Conservation (phyloP, 139 green algal species). For the Monoraphidium neglectum region DNA sequence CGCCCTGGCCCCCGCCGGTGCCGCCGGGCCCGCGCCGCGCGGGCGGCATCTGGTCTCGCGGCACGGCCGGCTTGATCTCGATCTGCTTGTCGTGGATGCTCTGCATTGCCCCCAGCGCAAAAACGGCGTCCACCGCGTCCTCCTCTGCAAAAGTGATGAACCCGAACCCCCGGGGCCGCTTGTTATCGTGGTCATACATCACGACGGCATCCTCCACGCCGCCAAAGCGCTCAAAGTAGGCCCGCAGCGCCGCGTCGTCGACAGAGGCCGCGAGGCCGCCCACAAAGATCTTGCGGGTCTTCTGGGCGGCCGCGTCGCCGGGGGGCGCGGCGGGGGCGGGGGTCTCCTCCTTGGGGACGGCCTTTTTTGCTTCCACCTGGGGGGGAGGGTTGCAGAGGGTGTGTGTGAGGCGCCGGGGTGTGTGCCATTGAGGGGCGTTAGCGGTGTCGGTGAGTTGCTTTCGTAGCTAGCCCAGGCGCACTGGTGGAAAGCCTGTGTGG, state of each 20-base stretch:
- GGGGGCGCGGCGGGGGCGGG: slow-evolving; percentile 14
- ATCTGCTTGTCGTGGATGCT: slow-evolving; percentile 93
- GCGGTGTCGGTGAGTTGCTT: too few species aligned
- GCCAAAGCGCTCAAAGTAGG: slow-evolving; percentile 84
- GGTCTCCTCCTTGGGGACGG: slow-evolving; percentile 91
- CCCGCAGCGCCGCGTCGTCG: slow-evolving; percentile 78
- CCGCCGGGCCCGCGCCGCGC: background rate
- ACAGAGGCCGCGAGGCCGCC: slow-evolving; percentile 88
- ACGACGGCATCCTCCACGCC: slow-evolving; percentile 89
- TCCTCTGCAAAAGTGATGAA: slow-evolving; percentile 96
- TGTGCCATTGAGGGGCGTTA: too few species aligned
- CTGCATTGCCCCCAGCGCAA: slow-evolving; percentile 85
- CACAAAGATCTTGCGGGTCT: slow-evolving; percentile 95
- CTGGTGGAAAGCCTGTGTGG: too few species aligned
- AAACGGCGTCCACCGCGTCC: slow-evolving; percentile 85
- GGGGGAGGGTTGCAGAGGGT: background rate
- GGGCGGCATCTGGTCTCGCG: slow-evolving; percentile 81
- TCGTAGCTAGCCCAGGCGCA: too few species aligned
- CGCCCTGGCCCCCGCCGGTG: too few species aligned
- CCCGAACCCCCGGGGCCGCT: slow-evolving; percentile 91
- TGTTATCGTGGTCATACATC: slow-evolving; percentile 97
- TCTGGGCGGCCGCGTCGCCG: slow-evolving; percentile 19
- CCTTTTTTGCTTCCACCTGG: slow-evolving; percentile 97
- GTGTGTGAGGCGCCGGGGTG: too few species aligned
- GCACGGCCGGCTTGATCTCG: slow-evolving; percentile 92